Base-by-base conservation (phyloP, 768 basidiomycete species). In the Pulveroboletus sp. region DNA sequence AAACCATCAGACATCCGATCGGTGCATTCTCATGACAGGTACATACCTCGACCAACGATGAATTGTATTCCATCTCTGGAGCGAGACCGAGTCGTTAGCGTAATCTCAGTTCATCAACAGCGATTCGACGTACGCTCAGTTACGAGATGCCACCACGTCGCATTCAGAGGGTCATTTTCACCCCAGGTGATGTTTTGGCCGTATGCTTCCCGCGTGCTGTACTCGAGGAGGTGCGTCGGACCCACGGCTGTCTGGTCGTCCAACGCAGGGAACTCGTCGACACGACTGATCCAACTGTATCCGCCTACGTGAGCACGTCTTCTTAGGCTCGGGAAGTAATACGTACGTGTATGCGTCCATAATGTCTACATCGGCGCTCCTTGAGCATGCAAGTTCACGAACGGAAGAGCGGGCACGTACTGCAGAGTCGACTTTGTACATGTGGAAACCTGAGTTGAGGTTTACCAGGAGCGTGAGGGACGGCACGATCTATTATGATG, bases 101-200 rank as follows among this genome's bases (percentile, higher is more conserved):
- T 32, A 12, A 3, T 5, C 6, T 43, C 12, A 14, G 11, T 13
- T n/a, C 23, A 14, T 19, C 13, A 6, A 45, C 47, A 17, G 13
- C 2, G 23, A 12, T 12, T 31, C 13, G 5, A 64, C 74, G 44
- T 50, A 81, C 83, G 75, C 68, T 87, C 82, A 1, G 86, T 87
- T 38, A 89, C 83, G 22, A 65, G 75, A 63, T 87, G 86, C 86
- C 85, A 89, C 81, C 83, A 89, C 3, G 85, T 87, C 5, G 83
- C 84, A 53, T 88, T 89, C 46, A 88, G 68, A 0, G 86, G 85
- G 62, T 84, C 85, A 42, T 75, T 70, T 8, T 69, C 63, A 23
- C 73, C 74, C 85, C 86, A 88, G 31, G 74, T 73, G 2, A 72
- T 63, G 43, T 63, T 66, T 27, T 64, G 63, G 13, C 85, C 86